phyloP scores from a whole-genome alignment of 768 basidiomycete genomes.

The Mycena vitilis region DNA sequence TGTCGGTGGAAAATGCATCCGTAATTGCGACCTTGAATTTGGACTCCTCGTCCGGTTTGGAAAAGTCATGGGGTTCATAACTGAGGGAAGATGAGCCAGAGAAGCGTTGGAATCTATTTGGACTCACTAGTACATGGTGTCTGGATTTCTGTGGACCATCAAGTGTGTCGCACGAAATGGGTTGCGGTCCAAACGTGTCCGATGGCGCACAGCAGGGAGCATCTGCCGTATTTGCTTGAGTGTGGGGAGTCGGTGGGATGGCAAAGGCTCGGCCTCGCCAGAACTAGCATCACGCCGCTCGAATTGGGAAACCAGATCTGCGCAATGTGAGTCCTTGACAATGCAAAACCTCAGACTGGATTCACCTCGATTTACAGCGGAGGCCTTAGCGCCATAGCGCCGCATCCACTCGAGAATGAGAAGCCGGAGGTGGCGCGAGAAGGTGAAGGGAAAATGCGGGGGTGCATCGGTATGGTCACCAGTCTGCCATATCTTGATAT shows the following conservation, averaged over 20 bases:
- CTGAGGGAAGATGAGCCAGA: background rate
- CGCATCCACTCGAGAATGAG: slow-evolving; percentile 10
- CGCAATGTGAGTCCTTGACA: too few relatives aligned
- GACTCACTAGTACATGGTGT: slow-evolving; percentile 24
- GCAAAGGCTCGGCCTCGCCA: background rate
- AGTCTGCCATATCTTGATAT: slow-evolving; percentile 18
- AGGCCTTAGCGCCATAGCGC: slow-evolving; percentile 5
- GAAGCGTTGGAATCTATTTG: background rate
- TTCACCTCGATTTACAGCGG: background rate
- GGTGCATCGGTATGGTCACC: background rate
- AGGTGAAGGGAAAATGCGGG: background rate
- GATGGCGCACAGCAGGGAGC: background rate
- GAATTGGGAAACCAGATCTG: slow-evolving; percentile 9
- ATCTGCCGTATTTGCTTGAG: background rate
- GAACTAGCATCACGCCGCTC: background rate
- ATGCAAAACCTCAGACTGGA: background rate
- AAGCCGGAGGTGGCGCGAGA: slow-evolving; percentile 6
- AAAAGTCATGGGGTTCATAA: slow-evolving; percentile 20
- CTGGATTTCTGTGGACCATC: slow-evolving; percentile 21
- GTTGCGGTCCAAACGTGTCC: slow-evolving; percentile 5
- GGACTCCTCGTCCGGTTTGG: slow-evolving; percentile 11
- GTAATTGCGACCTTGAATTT: slow-evolving; percentile 24
- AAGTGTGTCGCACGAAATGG: slow-evolving; percentile 23
- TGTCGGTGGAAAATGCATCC: slow-evolving; percentile 25
- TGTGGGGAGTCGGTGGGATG: background rate